phyloP scores from a whole-genome alignment of 2,329 filamentous ascomycete genomes.

The Fusarium dlaminii region DNA sequence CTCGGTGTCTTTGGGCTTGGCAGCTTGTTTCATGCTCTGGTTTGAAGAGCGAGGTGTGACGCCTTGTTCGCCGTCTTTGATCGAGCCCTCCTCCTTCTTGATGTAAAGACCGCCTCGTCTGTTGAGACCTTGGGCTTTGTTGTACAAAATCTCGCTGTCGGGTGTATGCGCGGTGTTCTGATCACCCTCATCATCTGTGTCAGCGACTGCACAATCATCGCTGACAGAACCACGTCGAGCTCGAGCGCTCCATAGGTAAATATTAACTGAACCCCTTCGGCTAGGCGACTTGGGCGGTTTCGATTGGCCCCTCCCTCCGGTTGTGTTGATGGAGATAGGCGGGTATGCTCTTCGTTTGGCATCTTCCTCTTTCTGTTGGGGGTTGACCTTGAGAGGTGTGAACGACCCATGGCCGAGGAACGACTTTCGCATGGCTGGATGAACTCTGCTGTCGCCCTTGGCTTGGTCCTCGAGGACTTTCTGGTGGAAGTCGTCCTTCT shows the following conservation, averaged over 20 bases:
- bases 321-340: slow-evolving; percentile 49
- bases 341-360: slow-evolving; percentile 47
- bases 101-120: slow-evolving; percentile 36
- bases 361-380: slow-evolving; percentile 38
- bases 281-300: slow-evolving; percentile 43
- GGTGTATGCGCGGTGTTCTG: slow-evolving; percentile 4
- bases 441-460: slow-evolving; percentile 42
- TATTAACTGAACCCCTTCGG: slow-evolving; percentile 46
- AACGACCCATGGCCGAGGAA: slow-evolving; percentile 41
- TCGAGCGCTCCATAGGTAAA: slow-evolving; percentile 44
- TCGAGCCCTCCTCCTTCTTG: slow-evolving; percentile 16
- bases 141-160: slow-evolving; percentile 24
- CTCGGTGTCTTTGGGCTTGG: background rate
- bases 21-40: slow-evolving; percentile 3
- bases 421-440: slow-evolving; percentile 48
- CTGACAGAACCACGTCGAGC: slow-evolving; percentile 22
- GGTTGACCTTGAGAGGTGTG: slow-evolving; percentile 41
- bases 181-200: slow-evolving; percentile 33
- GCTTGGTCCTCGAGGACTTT: slow-evolving; percentile 41
- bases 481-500: slow-evolving; percentile 48
- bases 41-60: slow-evolving; percentile 10
- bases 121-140: slow-evolving; percentile 34
- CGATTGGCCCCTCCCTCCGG: slow-evolving; percentile 40
- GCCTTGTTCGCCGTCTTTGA: background rate
- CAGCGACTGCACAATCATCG: slow-evolving; percentile 36